Evolutionary conservation across 148 eudicot genomes (phyloP).

Genomic region (Rhododendron molle): DNA sequence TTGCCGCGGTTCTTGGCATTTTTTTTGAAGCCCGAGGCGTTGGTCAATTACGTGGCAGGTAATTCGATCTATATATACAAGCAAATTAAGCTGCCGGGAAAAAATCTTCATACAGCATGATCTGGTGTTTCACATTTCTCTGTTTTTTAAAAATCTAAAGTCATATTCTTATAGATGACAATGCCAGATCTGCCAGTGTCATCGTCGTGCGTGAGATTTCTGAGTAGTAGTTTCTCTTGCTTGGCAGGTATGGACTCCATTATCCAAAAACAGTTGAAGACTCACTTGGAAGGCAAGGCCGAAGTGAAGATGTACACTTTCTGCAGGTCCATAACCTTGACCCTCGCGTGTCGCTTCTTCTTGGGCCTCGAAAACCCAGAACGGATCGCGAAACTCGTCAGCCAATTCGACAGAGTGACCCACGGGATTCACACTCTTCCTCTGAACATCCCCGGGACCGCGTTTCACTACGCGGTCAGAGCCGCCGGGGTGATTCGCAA

Average conservation of each 20-base stretch:
- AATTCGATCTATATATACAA: no score
- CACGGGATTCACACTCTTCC: constrained; percentile 7
- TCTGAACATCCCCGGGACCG: constrained; percentile 3
- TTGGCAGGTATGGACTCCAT: neutral
- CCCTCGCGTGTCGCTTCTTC: constrained; percentile 10
- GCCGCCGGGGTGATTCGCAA: neutral
- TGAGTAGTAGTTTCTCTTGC: no score
- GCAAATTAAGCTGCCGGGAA: no score
- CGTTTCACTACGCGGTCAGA: neutral
- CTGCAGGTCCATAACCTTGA: constrained; percentile 7
- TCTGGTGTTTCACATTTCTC: no score
- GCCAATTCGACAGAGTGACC: constrained; percentile 1
- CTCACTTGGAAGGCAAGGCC: neutral
- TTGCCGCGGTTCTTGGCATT: no score
- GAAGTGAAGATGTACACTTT: neutral
- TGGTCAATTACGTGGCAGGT: neutral
- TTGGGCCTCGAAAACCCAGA: constrained; percentile 9
- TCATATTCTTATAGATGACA: no score
- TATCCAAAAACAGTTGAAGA: neutral
- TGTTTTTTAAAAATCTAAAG: no score
- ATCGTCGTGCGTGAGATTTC: no score
- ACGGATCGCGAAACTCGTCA: constrained; percentile 4
- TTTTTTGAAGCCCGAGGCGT: neutral
- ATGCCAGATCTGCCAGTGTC: no score
- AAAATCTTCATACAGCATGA: no score